Base-by-base conservation (phyloP, 1,139 yeast genomes). In the Hyphopichia wangnamkhiaoensis region DNA sequence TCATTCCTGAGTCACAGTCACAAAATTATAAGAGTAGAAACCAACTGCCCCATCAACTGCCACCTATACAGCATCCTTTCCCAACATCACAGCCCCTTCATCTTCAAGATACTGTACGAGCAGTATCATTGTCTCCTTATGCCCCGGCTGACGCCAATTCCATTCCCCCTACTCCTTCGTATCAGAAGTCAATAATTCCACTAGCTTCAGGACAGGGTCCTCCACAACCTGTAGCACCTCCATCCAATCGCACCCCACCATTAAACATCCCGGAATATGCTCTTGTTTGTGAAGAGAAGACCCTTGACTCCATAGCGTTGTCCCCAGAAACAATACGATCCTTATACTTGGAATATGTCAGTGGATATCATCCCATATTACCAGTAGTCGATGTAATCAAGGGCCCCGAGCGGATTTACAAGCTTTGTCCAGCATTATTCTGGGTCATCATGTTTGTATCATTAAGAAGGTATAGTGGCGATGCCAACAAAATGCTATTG, bases 381-480 rank as follows among this genome's bases (percentile, higher is more conserved):
- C 98, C 98, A 0, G 87, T 91, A 2, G 95, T 91, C 2, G 96
- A 91, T 54, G 76, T 91, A 2, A 49, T 71, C 5, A 79, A 78
- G 43, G 96, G 97, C 1, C 95, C 96, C 0, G 96, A 89, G 50
- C 68, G 80, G 38, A 76, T 91, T 6, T 86, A 86, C 57, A 66
- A 78, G 44, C 70, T 86, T 13, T 88, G 96, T 45, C 96, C 97
- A 0, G 83, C 94, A 2, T 67, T 93, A 18, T 93, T 93, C 54
- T 93, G 98, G 98, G 93, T 93, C 0, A 83, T 93, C 16, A 82
- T 91, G 82, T 78, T 90, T 33, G 85, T 88, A 1, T 85, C 95
- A 0, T 68, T 90, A 30, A 72, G 98, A 47, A 64, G 90, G 37
- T 74, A 65, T 44, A 64, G 65, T 20, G 68, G 64, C 16, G 76